A percentile compares a stretch with the other conserved stretches of the same genome.
These are phyloP conservation scores for Pelargonium myrrhifolium DNA, from an alignment of 441 rosid genomes.

Conservation along the genomic window DNA sequence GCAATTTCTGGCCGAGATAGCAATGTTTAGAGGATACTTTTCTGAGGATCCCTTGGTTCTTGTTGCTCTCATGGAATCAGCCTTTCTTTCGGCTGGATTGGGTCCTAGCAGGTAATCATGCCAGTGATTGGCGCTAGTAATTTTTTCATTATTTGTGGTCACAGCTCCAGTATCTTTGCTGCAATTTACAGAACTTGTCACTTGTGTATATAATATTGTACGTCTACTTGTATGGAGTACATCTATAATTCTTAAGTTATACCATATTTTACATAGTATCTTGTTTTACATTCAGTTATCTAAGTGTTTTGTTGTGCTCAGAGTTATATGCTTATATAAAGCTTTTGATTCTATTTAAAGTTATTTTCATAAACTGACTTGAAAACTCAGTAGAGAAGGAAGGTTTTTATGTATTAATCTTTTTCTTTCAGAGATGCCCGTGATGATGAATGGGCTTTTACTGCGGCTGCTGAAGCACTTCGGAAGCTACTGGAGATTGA, in stretches of 20 bases:
- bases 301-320: neutral
- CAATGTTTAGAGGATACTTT: conserved; percentile 40
- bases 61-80: conserved; percentile 30
- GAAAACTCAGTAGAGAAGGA: neutral
- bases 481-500: conserved; percentile 33
- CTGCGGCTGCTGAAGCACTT: conserved; percentile 37
- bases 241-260: neutral
- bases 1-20: conserved; percentile 40
- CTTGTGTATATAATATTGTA: neutral
- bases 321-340: neutral
- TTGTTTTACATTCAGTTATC: neutral
- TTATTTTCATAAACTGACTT: neutral
- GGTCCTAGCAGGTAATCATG: conserved; percentile 39
- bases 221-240: neutral
- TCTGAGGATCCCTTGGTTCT: conserved; percentile 32
- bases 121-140: neutral
- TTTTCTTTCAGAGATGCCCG: conserved; percentile 28
- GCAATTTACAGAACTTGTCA: neutral
- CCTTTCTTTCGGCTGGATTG: conserved; percentile 36
- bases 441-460: conserved; percentile 29
- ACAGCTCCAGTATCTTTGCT: neutral
- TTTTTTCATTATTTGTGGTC: no score
- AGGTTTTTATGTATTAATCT: neutral
- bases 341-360: neutral
- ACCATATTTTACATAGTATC: neutral